Percentiles rank a stretch among this genome's conserved stretches.
These are phyloP conservation scores for Phytophthora vignae DNA, from an alignment of 352 stramenopile species.

Conservation along the genomic window DNA sequence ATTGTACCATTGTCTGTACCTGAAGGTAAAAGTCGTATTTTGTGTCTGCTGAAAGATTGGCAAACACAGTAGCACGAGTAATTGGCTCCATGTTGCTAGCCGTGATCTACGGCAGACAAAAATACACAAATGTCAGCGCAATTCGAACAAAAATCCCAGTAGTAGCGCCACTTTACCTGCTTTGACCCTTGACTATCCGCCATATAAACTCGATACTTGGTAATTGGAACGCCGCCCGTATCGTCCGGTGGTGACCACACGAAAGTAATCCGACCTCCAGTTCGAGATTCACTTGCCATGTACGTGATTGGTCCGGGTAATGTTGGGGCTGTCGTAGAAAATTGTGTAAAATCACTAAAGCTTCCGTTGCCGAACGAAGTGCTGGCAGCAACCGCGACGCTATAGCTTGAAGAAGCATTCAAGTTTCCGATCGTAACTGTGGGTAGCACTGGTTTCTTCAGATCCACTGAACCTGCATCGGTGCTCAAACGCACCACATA, in stretches of 20 bases:
- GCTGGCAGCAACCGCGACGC: conserved; percentile 47
- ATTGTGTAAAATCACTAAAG: conserved; percentile 43
- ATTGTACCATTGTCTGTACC: conserved; percentile 27
- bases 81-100: conserved; percentile 21
- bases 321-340: conserved; percentile 52
- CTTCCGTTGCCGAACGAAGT: conserved; percentile 38
- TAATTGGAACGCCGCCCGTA: conserved; percentile 59
- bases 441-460: conserved; percentile 15
- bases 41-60: conserved; percentile 38
- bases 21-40: conserved; percentile 60
- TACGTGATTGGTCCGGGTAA: conserved; percentile 37
- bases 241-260: conserved; percentile 56
- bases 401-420: conserved; percentile 44
- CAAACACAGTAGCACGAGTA: conserved; percentile 26
- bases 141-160: not conserved
- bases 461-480: conserved; percentile 12
- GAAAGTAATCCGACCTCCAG: conserved; percentile 53
- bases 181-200: conserved; percentile 10
- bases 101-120: conserved; percentile 18
- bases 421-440: conserved; percentile 41
- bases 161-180: conserved; percentile 19
- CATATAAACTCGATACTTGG: conserved; percentile 65
- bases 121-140: conserved; percentile 1
- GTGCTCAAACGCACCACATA: conserved; percentile 50
- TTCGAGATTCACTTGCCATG: conserved; percentile 29